Evolutionary conservation across 495 filamentous ascomycete species (phyloP).

Genomic region (Bathelium albidoporum): DNA sequence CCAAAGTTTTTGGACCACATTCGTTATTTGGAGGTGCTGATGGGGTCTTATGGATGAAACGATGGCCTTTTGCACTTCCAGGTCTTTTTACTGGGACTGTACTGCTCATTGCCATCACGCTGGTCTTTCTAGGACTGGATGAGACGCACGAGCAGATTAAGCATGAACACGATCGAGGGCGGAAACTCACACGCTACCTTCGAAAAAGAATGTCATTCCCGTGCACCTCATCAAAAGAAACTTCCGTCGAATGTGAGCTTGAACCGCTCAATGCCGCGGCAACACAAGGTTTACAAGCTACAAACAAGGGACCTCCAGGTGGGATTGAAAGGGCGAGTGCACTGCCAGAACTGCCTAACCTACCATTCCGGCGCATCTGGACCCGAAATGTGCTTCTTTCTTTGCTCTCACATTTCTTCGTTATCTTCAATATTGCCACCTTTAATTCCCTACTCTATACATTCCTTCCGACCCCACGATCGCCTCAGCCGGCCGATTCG

Average conservation of each 20-base stretch:
- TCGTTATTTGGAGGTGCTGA: constrained; percentile 39
- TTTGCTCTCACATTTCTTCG: constrained; percentile 49
- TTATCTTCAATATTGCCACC: constrained; percentile 59
- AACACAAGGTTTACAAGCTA: not conserved
- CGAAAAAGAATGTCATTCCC: not conserved
- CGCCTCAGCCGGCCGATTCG: not conserved
- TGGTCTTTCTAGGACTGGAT: constrained; percentile 37
- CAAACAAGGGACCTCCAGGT: not conserved
- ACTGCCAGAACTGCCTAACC: constrained; percentile 21
- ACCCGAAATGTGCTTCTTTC: constrained; percentile 52
- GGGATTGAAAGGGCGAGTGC: constrained; percentile 1
- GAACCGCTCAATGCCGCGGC: not conserved
- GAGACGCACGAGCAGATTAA: not conserved
- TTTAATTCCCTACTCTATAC: constrained; percentile 63
- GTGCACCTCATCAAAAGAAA: not conserved
- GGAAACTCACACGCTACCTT: not conserved
- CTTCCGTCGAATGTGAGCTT: not conserved
- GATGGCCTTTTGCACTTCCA: constrained; percentile 60
- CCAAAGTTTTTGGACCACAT: constrained; percentile 50
- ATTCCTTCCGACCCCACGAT: constrained; percentile 53
- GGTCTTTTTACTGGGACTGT: constrained; percentile 55
- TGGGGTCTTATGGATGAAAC: constrained; percentile 52
- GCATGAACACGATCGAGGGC: not conserved
- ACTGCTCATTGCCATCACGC: constrained; percentile 46
- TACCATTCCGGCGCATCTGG: constrained; percentile 55